Percentiles rank a stretch among this genome's conserved stretches.
Evolutionary conservation across 805 yeast genomes (phyloP).

Genomic region (Metschnikowia sp.): DNA sequence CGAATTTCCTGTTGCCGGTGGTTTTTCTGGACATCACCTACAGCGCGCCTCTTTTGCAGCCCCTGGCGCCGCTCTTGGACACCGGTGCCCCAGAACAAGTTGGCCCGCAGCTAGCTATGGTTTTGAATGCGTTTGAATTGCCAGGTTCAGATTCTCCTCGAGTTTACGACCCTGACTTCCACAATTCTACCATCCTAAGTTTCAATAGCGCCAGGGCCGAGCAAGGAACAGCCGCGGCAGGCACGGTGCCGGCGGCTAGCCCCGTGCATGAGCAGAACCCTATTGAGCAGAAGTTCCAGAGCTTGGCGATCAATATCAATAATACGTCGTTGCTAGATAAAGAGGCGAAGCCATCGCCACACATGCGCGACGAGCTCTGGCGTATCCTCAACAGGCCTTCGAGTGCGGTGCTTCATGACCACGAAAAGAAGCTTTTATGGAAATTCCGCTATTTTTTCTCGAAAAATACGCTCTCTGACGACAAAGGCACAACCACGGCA

Average conservation of each 20-base stretch:
- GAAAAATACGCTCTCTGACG: slow-evolving; percentile 40
- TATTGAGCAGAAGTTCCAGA: slow-evolving; percentile 81
- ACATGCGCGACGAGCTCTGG: slow-evolving; percentile 68
- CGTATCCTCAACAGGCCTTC: slow-evolving; percentile 75
- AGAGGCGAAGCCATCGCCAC: slow-evolving; percentile 86
- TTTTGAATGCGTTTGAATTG: slow-evolving; percentile 33
- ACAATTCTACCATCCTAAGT: slow-evolving; percentile 11
- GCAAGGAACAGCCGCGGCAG: slow-evolving; percentile 2
- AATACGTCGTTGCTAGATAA: slow-evolving; percentile 73
- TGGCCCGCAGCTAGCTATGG: slow-evolving; percentile 30
- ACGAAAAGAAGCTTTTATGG: slow-evolving; percentile 87
- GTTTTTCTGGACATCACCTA: slow-evolving; percentile 61
- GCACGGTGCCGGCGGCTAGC: background rate
- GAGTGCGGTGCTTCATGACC: slow-evolving; percentile 72
- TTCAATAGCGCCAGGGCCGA: slow-evolving; percentile 9
- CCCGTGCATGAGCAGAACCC: slow-evolving; percentile 49
- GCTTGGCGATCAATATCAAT: slow-evolving; percentile 73
- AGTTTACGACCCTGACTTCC: slow-evolving; percentile 46
- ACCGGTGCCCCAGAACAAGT: slow-evolving; percentile 5
- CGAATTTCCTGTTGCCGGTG: slow-evolving; percentile 68
- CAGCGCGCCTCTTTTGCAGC: slow-evolving; percentile 6
- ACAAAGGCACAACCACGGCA: slow-evolving; percentile 21
- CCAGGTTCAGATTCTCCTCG: slow-evolving; percentile 25
- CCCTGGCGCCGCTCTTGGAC: slow-evolving; percentile 7
- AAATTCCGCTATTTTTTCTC: slow-evolving; percentile 74